Evolutionary conservation across 1,139 yeast genomes (phyloP).

Genomic region (Blastobotrys malaysiensis): DNA sequence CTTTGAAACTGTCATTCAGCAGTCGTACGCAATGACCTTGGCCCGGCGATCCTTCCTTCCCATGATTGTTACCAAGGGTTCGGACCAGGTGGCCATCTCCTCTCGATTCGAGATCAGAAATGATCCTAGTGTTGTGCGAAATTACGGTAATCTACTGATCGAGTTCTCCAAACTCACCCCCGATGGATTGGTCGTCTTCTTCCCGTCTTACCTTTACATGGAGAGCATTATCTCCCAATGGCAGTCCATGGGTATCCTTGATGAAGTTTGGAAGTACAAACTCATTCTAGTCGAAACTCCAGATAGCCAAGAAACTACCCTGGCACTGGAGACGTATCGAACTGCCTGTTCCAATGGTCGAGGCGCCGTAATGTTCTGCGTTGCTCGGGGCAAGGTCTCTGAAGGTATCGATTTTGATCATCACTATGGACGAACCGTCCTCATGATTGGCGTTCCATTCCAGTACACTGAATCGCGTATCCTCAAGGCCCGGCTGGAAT

Average conservation of each 20-base stretch:
- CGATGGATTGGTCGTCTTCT: slow-evolving; percentile 96
- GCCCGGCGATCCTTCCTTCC: slow-evolving; percentile 92
- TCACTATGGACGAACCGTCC: slow-evolving; percentile 94
- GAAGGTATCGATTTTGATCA: slow-evolving; percentile 99
- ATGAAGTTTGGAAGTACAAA: slow-evolving; percentile 97
- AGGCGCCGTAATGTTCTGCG: slow-evolving; percentile 93
- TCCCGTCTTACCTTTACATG: slow-evolving; percentile 95
- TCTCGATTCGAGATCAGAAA: slow-evolving; percentile 95
- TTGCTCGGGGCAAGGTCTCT: slow-evolving; percentile 97
- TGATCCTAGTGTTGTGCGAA: slow-evolving; percentile 95
- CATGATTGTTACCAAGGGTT: slow-evolving; percentile 92
- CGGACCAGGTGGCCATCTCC: slow-evolving; percentile 94
- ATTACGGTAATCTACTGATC: slow-evolving; percentile 85
- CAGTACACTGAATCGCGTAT: slow-evolving; percentile 97
- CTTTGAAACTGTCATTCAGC: slow-evolving; percentile 90
- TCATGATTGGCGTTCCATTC: slow-evolving; percentile 98
- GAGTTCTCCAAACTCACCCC: slow-evolving; percentile 96
- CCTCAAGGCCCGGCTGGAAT: slow-evolving; percentile 88
- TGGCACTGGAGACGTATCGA: slow-evolving; percentile 91
- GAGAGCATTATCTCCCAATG: slow-evolving; percentile 96
- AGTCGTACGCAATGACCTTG: slow-evolving; percentile 92
- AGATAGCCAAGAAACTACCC: slow-evolving; percentile 95
- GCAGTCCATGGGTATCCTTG: slow-evolving; percentile 97
- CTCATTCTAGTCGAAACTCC: slow-evolving; percentile 97
- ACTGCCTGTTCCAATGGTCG: slow-evolving; percentile 97